These are phyloP conservation scores for Cryptococcus jaspeensis DNA, from an alignment of 1,284 basidiomycete genomes.

Conservation along the genomic window DNA sequence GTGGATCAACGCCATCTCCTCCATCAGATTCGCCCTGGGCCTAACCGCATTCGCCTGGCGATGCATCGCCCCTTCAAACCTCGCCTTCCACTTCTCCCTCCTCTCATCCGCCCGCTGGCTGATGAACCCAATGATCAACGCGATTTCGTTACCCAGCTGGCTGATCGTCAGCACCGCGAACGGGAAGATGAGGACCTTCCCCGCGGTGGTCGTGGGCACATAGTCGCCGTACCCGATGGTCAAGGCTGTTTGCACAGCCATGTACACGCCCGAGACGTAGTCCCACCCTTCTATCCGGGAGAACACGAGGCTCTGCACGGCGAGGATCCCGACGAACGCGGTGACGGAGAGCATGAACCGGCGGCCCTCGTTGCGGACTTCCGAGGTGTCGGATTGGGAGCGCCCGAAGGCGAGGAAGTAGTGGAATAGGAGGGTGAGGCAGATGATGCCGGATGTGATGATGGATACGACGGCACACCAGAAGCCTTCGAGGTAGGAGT, in stretches of 20 bases:
- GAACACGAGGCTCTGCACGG: constrained; percentile 42
- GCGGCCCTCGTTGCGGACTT: constrained; percentile 45
- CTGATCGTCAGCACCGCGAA: constrained; percentile 51
- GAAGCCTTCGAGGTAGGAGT: constrained; percentile 49
- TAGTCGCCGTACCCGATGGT: constrained; percentile 52
- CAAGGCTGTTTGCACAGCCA: constrained; percentile 31
- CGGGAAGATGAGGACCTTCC: constrained; percentile 50
- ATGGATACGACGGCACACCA: constrained; percentile 53
- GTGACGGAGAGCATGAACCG: constrained; percentile 54
- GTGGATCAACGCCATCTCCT: constrained; percentile 49
- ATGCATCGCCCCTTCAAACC: constrained; percentile 43
- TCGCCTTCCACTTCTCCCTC: constrained; percentile 43
- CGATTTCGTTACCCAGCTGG: constrained; percentile 51
- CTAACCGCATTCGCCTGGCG: constrained; percentile 27
- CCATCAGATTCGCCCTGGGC: constrained; percentile 39
- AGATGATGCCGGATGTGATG: constrained; percentile 48
- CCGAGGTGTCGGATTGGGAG: constrained; percentile 25
- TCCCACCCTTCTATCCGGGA: constrained; percentile 44
- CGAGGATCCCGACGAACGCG: constrained; percentile 47
- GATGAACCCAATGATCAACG: constrained; percentile 49
- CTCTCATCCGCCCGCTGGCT: constrained; percentile 31
- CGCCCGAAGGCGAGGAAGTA: constrained; percentile 43
- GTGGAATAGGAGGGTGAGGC: constrained; percentile 46
- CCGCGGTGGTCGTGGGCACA: constrained; percentile 28
- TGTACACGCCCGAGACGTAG: constrained; percentile 45